Evolutionary conservation across 352 stramenopile species (phyloP).

Genomic region (Thalassiosira exigua): DNA sequence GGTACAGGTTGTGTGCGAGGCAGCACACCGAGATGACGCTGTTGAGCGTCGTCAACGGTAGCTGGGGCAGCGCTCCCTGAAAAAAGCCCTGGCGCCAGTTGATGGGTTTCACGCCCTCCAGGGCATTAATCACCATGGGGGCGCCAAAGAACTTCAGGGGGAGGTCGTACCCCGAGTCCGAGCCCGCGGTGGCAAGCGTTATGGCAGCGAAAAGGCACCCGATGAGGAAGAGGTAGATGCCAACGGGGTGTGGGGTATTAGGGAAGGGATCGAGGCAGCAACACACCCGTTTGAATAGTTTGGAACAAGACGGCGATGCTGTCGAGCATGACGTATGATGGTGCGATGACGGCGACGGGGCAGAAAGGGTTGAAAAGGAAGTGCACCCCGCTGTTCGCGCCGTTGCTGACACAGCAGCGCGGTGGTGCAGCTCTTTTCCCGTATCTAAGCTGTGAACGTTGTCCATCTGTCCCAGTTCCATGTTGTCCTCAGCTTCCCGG

Average conservation of each 20-base stretch:
- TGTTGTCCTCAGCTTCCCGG: constrained; percentile 13
- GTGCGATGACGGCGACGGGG: not conserved
- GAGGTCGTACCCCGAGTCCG: constrained; percentile 52
- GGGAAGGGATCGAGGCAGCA: constrained; percentile 48
- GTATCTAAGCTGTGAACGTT: constrained; percentile 14
- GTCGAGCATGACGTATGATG: not conserved
- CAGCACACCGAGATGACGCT: constrained; percentile 91
- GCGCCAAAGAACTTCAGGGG: constrained; percentile 62
- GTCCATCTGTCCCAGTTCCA: constrained; percentile 37
- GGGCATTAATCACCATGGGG: constrained; percentile 58
- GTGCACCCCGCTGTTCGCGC: not conserved
- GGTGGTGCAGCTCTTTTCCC: not conserved
- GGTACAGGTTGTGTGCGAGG: constrained; percentile 89
- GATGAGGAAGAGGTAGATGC: constrained; percentile 72
- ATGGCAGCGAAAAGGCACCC: constrained; percentile 60
- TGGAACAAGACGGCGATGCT: not conserved
- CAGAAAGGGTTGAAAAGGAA: constrained; percentile 9
- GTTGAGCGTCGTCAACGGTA: constrained; percentile 92
- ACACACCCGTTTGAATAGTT: constrained; percentile 30
- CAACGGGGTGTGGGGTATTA: constrained; percentile 58
- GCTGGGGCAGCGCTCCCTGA: constrained; percentile 89
- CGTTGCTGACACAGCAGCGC: not conserved
- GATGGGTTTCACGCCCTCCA: constrained; percentile 46
- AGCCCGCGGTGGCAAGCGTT: constrained; percentile 37
- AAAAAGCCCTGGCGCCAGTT: constrained; percentile 86